Conservation (phyloP, 2,329 filamentous ascomycete genomes). For the Xenoacremonium recifei region DNA sequence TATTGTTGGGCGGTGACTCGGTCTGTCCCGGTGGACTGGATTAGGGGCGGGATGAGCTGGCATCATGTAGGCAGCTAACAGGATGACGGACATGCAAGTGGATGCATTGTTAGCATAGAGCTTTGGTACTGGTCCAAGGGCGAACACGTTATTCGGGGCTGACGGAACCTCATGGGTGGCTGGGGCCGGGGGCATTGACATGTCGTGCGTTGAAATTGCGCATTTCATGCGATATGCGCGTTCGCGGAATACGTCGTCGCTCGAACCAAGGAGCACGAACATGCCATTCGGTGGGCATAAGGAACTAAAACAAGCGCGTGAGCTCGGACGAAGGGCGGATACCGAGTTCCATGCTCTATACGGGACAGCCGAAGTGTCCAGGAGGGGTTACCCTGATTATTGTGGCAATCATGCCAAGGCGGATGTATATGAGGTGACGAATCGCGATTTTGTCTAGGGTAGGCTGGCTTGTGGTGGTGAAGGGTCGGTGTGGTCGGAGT, state of each 20-base stretch:
- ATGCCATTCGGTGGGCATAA: too few species aligned
- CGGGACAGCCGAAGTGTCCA: too few species aligned
- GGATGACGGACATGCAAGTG: slow-evolving; percentile 13
- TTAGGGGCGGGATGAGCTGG: slow-evolving; percentile 8
- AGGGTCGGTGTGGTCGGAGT: too few species aligned
- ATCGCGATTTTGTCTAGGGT: neutral
- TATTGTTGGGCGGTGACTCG: slow-evolving; percentile 6
- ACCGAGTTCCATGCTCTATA: too few species aligned
- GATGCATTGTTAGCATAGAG: slow-evolving; percentile 10
- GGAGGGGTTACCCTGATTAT: too few species aligned
- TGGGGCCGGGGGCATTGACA: neutral
- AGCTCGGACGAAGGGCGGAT: too few species aligned
- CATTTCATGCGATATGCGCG: neutral
- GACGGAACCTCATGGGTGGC: neutral
- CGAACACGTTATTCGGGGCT: neutral
- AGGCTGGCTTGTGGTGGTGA: neutral
- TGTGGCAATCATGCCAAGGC: neutral
- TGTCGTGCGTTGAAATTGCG: neutral
- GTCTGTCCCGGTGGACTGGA: slow-evolving; percentile 8
- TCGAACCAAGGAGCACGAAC: too few species aligned
- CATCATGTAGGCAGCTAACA: slow-evolving; percentile 4
- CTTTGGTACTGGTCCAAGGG: slow-evolving; percentile 5
- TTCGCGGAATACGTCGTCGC: too few species aligned
- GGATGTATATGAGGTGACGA: neutral
- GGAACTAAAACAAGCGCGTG: too few species aligned